A percentile compares a stretch with the other conserved stretches of the same genome.
Evolutionary conservation across 257 asterid genomes (phyloP).

Genomic region (Nicotiana noctiflora): DNA sequence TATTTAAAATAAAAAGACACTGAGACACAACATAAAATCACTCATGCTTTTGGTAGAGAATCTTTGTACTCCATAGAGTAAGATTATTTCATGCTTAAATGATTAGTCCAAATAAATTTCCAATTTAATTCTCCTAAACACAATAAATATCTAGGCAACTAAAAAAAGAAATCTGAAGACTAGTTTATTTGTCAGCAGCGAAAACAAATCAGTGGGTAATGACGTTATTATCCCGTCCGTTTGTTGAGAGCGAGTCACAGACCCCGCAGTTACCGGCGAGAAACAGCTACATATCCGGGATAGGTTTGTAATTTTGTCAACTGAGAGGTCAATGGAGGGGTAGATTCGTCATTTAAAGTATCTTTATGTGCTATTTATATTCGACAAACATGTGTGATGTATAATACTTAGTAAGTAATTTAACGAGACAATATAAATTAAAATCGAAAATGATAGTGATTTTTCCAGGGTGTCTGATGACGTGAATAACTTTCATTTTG

Average conservation of each 20-base stretch:
- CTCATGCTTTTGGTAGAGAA: too few species aligned
- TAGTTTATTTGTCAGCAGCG: neutral
- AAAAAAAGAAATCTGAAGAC: neutral
- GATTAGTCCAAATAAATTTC: neutral
- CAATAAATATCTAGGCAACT: neutral
- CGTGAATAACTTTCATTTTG: neutral
- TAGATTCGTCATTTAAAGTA: conserved; percentile 17
- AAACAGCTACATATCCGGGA: conserved; percentile 17
- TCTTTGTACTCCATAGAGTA: too few species aligned
- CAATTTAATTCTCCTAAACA: neutral
- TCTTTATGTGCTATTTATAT: too few species aligned
- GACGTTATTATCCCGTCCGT: conserved; percentile 21
- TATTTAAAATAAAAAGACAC: too few species aligned
- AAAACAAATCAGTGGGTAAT: conserved; percentile 1
- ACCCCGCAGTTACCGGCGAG: conserved; percentile 19
- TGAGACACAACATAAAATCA: too few species aligned
- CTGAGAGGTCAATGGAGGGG: conserved; percentile 8
- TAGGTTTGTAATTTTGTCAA: conserved; percentile 28
- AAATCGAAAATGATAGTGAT: neutral
- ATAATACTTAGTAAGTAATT: neutral
- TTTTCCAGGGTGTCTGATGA: neutral
- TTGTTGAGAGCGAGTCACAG: neutral
- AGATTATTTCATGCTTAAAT: neutral
- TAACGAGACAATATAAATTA: neutral
- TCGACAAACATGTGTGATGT: neutral